Conservation (phyloP, 2,329 filamentous ascomycete genomes). For the Apiospora kogelbergensis region DNA sequence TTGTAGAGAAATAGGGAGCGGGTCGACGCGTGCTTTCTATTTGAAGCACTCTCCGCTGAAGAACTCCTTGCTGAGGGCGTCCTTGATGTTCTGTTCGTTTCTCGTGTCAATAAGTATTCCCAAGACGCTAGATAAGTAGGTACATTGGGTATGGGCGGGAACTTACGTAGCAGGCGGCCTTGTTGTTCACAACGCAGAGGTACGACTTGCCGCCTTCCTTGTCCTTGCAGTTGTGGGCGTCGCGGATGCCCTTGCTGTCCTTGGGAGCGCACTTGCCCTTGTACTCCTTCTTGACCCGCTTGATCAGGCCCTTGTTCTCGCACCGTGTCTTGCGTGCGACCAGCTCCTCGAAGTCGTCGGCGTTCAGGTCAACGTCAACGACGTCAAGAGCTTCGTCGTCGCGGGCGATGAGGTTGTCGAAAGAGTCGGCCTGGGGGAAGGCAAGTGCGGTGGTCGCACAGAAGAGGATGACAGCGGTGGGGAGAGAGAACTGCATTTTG, state of each 20-base stretch:
- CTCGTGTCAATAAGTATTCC: neutral
- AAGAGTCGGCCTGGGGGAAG: neutral
- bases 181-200: neutral
- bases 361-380: neutral
- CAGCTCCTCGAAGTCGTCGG: neutral
- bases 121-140: neutral
- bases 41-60: neutral
- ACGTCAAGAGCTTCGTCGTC: neutral
- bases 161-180: neutral
- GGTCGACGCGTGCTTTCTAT: neutral
- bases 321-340: neutral
- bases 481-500: neutral
- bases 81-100: neutral
- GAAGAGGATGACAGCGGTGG: neutral
- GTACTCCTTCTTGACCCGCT: neutral
- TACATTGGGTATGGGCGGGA: neutral
- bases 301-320: neutral
- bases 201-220: neutral
- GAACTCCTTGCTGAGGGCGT: neutral
- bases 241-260: neutral
- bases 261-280: neutral
- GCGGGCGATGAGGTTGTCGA: neutral
- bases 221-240: neutral
- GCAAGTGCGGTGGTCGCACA: neutral
- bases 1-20: neutral